Evolutionary conservation across 352 stramenopile species (phyloP).

Genomic region (Plasmopara viticola): DNA sequence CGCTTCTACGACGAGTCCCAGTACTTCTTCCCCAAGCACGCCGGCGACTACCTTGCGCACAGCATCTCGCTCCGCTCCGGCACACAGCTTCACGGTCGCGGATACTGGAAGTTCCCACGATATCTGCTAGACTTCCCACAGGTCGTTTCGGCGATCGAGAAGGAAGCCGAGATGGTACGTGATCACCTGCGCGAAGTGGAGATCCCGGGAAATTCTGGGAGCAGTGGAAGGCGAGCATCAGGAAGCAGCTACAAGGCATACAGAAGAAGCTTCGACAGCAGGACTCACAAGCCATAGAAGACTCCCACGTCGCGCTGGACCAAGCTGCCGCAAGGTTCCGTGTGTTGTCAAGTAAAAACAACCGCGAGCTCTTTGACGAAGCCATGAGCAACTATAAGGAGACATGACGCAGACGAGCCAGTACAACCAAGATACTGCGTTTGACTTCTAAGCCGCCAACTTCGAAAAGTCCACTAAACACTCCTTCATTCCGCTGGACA

Average conservation of each 20-base stretch:
- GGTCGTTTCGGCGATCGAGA: not conserved
- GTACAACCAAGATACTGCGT: not conserved
- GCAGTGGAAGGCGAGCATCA: not conserved
- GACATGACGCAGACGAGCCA: slow-evolving; percentile 1
- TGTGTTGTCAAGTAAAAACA: not conserved
- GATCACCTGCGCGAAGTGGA: not conserved
- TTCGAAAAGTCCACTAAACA: not conserved
- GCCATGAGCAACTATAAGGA: slow-evolving; percentile 1
- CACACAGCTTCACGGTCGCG: not conserved
- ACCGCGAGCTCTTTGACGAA: not conserved
- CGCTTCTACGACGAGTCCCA: not conserved
- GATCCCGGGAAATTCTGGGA: not conserved
- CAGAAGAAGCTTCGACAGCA: not conserved
- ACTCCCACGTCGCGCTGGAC: not conserved
- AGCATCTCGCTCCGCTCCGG: not conserved
- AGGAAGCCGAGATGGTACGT: not conserved
- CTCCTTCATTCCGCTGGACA: not conserved
- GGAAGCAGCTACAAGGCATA: not conserved
- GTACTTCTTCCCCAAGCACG: not conserved
- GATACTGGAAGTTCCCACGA: not conserved
- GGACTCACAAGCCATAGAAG: not conserved
- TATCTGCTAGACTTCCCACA: not conserved
- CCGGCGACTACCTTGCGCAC: not conserved
- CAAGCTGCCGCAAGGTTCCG: not conserved
- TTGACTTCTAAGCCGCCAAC: not conserved